Base-by-base conservation (phyloP, 306 rosid genomes). In the Vigna unguiculata region DNA sequence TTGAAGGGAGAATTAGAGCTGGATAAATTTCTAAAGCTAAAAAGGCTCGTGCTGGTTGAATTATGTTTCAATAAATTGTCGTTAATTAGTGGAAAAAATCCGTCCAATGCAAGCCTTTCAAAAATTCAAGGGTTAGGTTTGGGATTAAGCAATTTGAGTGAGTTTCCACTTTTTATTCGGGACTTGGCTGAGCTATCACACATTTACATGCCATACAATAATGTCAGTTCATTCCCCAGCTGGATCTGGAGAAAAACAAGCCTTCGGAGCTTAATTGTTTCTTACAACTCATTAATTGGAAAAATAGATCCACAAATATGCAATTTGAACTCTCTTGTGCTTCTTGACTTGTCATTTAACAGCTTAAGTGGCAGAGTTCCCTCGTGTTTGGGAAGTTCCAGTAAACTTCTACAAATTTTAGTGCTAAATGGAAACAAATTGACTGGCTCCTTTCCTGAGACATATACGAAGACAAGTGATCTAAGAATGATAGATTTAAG, bases 321-420 rank as follows among this genome's bases (percentile, higher is more conserved):
- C 77, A 58, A 73, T 49, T 63, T 78, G 7, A 68, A 73, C 15
- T 67, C 51, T 36, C 77, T 83, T 43, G 1, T 4, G 32, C 1
- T 0, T 8, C 78, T 83, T 43, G 71, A 77, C 7, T 78, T 88
- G 2, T 68, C 89, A 1, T 58, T 34, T 1, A 46, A 79, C 66
- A 43, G 54, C 55, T 66, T 61, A n/a, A 68, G 63, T 1, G 64
- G 70, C 19, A 30, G 0, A 1, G 7, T 78, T 8, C 81, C 86
- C 4, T 72, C 78, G 5, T 83, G 83, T 61, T 17, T 79, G 7
- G 83, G 71, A 47, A 53, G 25, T 32, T 79, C 64, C 12, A 74
- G 43, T 63, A 36, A 43, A 32, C 24, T 17, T 3, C 40, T 79
- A 1, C 9, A 2, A 10, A 1, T 0, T 32, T 6, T 79, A 6